Conservation (phyloP, 2,329 filamentous ascomycete genomes). For the Arthroderma sp. region DNA sequence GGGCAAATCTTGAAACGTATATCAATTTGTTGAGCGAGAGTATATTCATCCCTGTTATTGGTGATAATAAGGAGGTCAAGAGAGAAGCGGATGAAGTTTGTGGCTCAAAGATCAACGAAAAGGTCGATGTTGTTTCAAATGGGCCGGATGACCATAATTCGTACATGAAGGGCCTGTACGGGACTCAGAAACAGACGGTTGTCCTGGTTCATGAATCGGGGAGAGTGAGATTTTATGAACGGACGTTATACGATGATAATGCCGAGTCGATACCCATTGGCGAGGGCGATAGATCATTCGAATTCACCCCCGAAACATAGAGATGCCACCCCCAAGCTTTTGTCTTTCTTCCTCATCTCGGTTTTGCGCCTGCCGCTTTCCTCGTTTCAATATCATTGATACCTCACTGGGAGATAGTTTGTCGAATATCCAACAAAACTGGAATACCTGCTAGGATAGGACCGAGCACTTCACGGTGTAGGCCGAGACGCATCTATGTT, state of each 20-base stretch:
- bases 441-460: too few species aligned
- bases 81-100: conserved; percentile 25
- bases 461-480: too few species aligned
- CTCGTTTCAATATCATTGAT: too few species aligned
- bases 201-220: conserved; percentile 44
- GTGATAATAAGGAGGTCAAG: conserved; percentile 31
- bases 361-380: too few species aligned
- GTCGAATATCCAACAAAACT: too few species aligned
- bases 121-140: conserved; percentile 11
- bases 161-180: conserved; percentile 41
- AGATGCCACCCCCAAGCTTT: background rate
- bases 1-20: conserved; percentile 42
- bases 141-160: conserved; percentile 14
- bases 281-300: conserved; percentile 34
- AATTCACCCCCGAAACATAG: conserved; percentile 19
- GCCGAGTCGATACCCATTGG: conserved; percentile 34
- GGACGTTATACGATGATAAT: conserved; percentile 45
- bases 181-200: conserved; percentile 52
- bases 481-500: too few species aligned
- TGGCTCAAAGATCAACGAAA: conserved; percentile 18
- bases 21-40: conserved; percentile 44
- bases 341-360: too few species aligned
- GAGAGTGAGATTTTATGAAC: conserved; percentile 47
- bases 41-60: conserved; percentile 47
- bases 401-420: too few species aligned